Evolutionary conservation across 176 grass and related monocot genomes (phyloP), one percentile per base, ranked within the genome.

Genomic region (Neostapfia colusana): DNA sequence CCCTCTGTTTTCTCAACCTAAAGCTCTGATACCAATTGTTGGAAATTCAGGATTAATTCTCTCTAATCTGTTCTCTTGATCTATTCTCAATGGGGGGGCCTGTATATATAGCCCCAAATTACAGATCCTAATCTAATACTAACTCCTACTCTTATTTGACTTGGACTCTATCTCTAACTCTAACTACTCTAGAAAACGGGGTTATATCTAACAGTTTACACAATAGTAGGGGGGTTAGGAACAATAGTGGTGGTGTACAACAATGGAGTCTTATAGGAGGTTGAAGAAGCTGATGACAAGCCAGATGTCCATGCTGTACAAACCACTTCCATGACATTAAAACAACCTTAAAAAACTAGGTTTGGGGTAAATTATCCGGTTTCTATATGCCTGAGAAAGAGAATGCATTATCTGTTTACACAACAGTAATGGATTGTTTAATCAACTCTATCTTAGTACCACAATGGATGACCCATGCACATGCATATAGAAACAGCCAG

Each of bases 351-450:
- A 10, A n/a, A 59, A 27, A 59, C n/a, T 10, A 5, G 14, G 10
- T 18, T 57, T 15, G 2, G 56, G 24, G 56, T 59, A 25, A 59
- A 59, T 59, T 27, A 0, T 27, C 11, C 56, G 0, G 54, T 26
- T 59, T 27, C 51, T 64, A n/a, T 62, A 31, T 71, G 12, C 65
- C 21, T 14, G 31, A 64, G 39, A 54, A 38, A 21, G 56, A 1
- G 13, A n/a, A n/a, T n/a, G n/a, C n/a, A n/a, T 39, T 79, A 73
- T 37, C 45, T 67, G 28, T 61, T 62, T 78, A 15, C 24, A 35
- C 40, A 72, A 75, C 59, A 60, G 72, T 77, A 67, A 70, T 43
- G 28, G 50, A 59, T 82, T 64, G n/a, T n/a, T 5, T 54, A 76
- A 65, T 58, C 46, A 76, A 81, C 23, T 86, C 16, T 73, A 46